phyloP scores from a whole-genome alignment of 805 yeast genomes.

The Wickerhamiella musiphila region DNA sequence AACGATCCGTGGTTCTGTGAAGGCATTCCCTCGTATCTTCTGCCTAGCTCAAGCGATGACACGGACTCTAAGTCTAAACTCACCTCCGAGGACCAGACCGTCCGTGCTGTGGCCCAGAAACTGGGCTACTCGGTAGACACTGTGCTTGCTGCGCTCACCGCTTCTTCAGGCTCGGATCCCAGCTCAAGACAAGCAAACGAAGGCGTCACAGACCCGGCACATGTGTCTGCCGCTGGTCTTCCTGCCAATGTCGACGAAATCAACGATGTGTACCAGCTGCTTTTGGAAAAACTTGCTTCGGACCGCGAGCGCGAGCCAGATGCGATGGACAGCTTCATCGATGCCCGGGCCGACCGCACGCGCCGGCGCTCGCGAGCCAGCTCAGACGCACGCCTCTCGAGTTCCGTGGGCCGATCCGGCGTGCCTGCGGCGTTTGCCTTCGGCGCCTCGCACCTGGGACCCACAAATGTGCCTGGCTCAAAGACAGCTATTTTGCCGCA shows the following conservation, averaged over 20 bases:
- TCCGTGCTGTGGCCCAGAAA: conserved; percentile 53
- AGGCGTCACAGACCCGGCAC: conserved; percentile 26
- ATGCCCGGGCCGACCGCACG: not conserved
- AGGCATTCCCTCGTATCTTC: conserved; percentile 61
- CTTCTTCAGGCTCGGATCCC: conserved; percentile 26
- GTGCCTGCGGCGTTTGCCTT: conserved; percentile 25
- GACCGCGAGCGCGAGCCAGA: conserved; percentile 21
- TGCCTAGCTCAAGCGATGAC: conserved; percentile 16
- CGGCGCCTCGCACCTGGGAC: conserved; percentile 23
- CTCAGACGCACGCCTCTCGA: not conserved
- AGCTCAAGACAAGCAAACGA: conserved; percentile 11
- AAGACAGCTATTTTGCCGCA: conserved; percentile 88
- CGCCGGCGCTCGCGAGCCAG: conserved; percentile 7
- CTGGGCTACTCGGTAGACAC: conserved; percentile 85
- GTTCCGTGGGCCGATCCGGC: conserved; percentile 6
- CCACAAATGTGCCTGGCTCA: conserved; percentile 26
- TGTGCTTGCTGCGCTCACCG: conserved; percentile 45
- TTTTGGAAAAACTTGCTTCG: conserved; percentile 63
- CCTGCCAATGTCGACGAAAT: conserved; percentile 40
- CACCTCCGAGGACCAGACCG: conserved; percentile 52
- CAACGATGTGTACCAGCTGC: conserved; percentile 67
- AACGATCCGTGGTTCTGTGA: conserved; percentile 87
- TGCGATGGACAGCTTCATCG: conserved; percentile 14
- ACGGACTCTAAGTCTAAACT: conserved; percentile 12
- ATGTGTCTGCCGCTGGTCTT: too few species aligned